Percentiles rank a stretch among this genome's conserved stretches.
phyloP scores from a whole-genome alignment of 495 filamentous ascomycete genomes.

The Choiromyces venosus region DNA sequence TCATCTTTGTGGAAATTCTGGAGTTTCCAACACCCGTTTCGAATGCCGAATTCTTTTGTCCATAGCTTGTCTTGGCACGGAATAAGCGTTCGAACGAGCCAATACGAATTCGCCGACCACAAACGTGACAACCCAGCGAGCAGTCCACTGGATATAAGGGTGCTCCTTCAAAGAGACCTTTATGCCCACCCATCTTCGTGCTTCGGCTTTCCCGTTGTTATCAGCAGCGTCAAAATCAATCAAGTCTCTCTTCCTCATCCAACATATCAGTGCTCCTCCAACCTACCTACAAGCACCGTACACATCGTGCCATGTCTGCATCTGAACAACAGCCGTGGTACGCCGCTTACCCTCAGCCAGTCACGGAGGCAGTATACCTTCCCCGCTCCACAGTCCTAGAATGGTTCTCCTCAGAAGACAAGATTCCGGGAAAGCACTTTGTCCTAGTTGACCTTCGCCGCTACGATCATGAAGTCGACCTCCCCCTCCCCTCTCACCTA shows the following conservation, averaged over 20 bases:
- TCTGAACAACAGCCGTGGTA: constrained; percentile 41
- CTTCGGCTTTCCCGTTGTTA: not conserved
- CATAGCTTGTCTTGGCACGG: not conserved
- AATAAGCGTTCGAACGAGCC: not conserved
- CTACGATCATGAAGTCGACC: constrained; percentile 56
- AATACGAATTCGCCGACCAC: not conserved
- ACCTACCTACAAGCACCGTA: too few relatives aligned
- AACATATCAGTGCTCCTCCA: not conserved
- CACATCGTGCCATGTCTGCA: constrained; percentile 14
- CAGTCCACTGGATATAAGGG: not conserved
- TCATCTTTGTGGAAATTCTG: not conserved
- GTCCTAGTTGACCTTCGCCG: constrained; percentile 60
- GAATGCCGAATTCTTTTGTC: not conserved
- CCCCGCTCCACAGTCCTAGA: constrained; percentile 45
- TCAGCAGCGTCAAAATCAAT: not conserved
- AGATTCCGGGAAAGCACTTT: constrained; percentile 48
- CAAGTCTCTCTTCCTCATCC: not conserved
- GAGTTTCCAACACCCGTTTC: not conserved
- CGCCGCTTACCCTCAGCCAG: constrained; percentile 46
- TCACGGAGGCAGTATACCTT: constrained; percentile 40
- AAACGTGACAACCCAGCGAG: too few relatives aligned
- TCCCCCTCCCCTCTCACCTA: constrained; percentile 3
- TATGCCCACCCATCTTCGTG: not conserved
- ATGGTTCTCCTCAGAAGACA: constrained; percentile 42
- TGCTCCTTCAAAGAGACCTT: not conserved